Base-by-base conservation (phyloP, 352 stramenopile genomes). In the Pythium phragmitis region DNA sequence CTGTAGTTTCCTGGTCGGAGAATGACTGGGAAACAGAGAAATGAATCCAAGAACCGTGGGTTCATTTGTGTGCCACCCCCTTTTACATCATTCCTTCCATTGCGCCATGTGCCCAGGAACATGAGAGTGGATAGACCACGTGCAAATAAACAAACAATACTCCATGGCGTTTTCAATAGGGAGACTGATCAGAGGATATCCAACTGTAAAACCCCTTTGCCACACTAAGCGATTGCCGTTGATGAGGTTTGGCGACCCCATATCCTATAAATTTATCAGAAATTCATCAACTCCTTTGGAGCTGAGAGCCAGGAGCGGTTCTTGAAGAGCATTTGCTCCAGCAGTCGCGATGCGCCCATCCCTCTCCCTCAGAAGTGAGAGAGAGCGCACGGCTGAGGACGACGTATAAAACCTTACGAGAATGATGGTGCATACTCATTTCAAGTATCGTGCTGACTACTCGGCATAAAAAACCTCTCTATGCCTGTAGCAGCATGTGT, bases 401-500 rank as follows among this genome's bases (percentile, higher is more conserved):
- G 23, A 60, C 43, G n/a, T 39, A 55, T 66, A 66, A 66, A 66
- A 66, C 59, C 59, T 55, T 30, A 30, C 30, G 9, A 7, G 43
- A 33, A 43, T 57, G 19, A 1, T 12, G 4, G 4, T 4, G 26
- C 4, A 54, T 60, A 54, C 49, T 54, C 53, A 47, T 19, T 23
- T 19, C 49, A 59, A 66, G 59, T 66, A 19, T 42, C 11, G 41
- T 60, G 59, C 59, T 66, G 59, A 66, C 59, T 66, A 66, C 48
- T 66, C 30, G 49, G 45, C n/a, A 2, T 60, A n/a, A 30, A 66
- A 66, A 66, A 66, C 59, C 59, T 66, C 50, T 0, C 26, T 21
- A 34, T 13, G 16, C 43, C n/a, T 17, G 42, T 55, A 17, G 33
- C 21, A 21, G 21, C 48, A 65, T 66, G 49, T 66, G 59, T 52